Evolutionary conservation across 192 early-diverging fungal genomes (phyloP).

Genomic region (Coemansia sp.): DNA sequence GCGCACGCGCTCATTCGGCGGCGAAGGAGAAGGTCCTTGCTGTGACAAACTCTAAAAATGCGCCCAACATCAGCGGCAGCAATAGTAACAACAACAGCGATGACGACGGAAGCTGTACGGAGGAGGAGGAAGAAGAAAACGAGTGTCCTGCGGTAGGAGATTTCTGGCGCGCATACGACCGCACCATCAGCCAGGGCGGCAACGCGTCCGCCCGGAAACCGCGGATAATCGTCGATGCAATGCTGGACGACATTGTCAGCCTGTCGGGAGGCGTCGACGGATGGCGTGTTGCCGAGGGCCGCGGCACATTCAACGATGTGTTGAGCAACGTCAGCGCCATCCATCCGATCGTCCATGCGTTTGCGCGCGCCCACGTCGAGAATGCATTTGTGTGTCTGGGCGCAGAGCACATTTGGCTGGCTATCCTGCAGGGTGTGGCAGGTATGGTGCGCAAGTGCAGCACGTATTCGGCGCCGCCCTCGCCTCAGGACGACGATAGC

Average conservation of each 20-base stretch:
- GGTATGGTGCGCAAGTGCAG: slow-evolving; percentile 19
- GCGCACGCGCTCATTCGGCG: background rate
- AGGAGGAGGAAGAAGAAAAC: background rate
- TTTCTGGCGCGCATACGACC: slow-evolving; percentile 37
- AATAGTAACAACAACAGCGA: background rate
- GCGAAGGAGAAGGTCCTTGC: background rate
- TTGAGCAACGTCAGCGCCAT: slow-evolving; percentile 25
- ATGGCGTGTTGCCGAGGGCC: slow-evolving; percentile 34
- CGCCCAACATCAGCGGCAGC: slow-evolving; percentile 1
- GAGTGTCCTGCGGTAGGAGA: background rate
- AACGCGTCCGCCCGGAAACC: background rate
- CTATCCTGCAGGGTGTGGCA: slow-evolving; percentile 32
- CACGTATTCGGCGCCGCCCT: slow-evolving; percentile 1
- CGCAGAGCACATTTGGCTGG: slow-evolving; percentile 45
- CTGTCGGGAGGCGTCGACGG: slow-evolving; percentile 17
- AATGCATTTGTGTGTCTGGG: slow-evolving; percentile 26
- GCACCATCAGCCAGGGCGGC: slow-evolving; percentile 33
- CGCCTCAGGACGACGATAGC: background rate
- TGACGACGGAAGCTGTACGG: background rate
- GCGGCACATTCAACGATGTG: slow-evolving; percentile 45
- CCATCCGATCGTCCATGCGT: slow-evolving; percentile 42
- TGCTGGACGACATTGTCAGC: slow-evolving; percentile 32
- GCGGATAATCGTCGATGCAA: slow-evolving; percentile 37
- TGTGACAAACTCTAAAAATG: background rate
- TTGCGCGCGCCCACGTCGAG: slow-evolving; percentile 37